A percentile compares a stretch with the other conserved stretches of the same genome.
These are phyloP conservation scores for Fusarium praegraminearum DNA, from an alignment of 2,329 filamentous ascomycete species.

Conservation along the genomic window DNA sequence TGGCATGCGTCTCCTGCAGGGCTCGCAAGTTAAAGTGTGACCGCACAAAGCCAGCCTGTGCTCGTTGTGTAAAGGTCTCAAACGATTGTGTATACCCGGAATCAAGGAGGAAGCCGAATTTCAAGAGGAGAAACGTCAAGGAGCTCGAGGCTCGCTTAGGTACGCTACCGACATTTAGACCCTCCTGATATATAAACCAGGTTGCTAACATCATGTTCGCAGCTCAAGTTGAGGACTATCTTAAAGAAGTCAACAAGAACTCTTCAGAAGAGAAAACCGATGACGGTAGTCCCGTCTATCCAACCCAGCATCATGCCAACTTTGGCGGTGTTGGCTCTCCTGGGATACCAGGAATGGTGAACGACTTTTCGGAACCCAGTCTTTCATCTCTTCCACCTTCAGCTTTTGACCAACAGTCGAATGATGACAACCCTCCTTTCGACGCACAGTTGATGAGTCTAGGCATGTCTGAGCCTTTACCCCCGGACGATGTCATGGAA, in stretches of 20 bases:
- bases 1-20: constrained; percentile 87
- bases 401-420: constrained; percentile 21
- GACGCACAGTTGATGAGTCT: constrained; percentile 73
- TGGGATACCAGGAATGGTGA: constrained; percentile 6
- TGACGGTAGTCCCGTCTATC: constrained; percentile 43
- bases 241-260: constrained; percentile 71
- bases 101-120: constrained; percentile 86
- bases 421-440: constrained; percentile 23
- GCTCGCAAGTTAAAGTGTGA: constrained; percentile 91
- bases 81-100: constrained; percentile 90
- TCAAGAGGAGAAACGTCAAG: constrained; percentile 90
- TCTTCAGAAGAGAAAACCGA: constrained; percentile 43
- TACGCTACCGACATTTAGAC: constrained; percentile 56
- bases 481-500: constrained; percentile 82
- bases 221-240: constrained; percentile 86
- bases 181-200: not conserved
- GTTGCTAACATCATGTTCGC: constrained; percentile 25
- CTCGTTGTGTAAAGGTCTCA: constrained; percentile 79
- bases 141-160: constrained; percentile 88
- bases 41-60: constrained; percentile 80
- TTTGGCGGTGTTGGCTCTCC: constrained; percentile 20
- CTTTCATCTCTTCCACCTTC: constrained; percentile 34
- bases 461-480: constrained; percentile 84
- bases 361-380: constrained; percentile 16
- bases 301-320: constrained; percentile 25